These are phyloP conservation scores for Gnaphalium uliginosum DNA, from an alignment of 129 eudicot genomes.

Conservation along the genomic window DNA sequence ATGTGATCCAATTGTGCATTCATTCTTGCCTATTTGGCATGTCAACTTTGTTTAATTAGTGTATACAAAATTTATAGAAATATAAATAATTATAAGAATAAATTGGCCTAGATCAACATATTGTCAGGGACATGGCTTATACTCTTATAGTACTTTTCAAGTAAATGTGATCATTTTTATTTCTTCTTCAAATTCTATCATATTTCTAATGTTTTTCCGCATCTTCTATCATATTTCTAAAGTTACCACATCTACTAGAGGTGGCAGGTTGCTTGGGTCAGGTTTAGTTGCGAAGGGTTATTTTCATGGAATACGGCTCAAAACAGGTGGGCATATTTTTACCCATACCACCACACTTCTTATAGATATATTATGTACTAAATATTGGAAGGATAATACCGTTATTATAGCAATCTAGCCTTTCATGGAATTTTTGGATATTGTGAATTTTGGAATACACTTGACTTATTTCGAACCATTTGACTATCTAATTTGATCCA, in stretches of 20 bases:
- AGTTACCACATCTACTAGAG: neutral
- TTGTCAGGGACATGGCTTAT: constrained; percentile 24
- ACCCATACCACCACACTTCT: neutral
- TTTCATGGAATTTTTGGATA: no score
- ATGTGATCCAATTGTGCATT: constrained; percentile 45
- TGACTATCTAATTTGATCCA: neutral
- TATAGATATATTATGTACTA: no score
- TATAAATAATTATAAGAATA: constrained; percentile 28
- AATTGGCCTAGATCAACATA: constrained; percentile 10
- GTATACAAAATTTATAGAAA: neutral
- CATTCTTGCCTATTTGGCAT: neutral
- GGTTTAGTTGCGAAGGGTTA: neutral
- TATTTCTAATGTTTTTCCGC: neutral
- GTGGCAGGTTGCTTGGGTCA: neutral
- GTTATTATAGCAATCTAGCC: no score
- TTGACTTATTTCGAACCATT: no score
- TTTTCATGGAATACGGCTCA: neutral
- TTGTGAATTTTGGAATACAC: no score
- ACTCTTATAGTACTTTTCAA: neutral
- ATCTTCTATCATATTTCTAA: constrained; percentile 3
- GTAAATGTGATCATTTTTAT: constrained; percentile 20
- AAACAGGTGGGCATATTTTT: neutral
- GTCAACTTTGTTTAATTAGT: constrained; percentile 12
- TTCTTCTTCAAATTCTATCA: constrained; percentile 1
- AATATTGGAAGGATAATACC: no score